Conservation (phyloP, 208 protist species). For the Crithidia sp. region DNA sequence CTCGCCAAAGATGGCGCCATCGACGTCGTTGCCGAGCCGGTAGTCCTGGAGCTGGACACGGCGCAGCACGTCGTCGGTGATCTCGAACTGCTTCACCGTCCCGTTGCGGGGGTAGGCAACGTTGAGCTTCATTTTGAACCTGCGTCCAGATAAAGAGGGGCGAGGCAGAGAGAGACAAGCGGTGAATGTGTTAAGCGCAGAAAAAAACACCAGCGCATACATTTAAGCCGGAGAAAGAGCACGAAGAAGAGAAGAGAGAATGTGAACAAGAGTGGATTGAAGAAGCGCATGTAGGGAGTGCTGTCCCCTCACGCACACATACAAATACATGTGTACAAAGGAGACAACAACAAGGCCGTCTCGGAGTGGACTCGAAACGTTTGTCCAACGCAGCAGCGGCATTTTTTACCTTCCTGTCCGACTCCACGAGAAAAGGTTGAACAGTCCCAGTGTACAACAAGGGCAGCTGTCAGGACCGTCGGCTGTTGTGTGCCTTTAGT, state of each 20-base stretch:
- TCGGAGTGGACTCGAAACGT: too few species aligned
- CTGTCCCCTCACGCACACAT: too few species aligned
- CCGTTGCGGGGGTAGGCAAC: constrained; percentile 89
- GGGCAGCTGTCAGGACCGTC: too few species aligned
- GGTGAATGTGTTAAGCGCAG: neutral
- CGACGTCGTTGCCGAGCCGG: constrained; percentile 85
- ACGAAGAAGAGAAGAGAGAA: constrained; percentile 20
- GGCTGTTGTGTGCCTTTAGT: too few species aligned
- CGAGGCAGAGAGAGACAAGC: neutral
- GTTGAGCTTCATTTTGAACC: constrained; percentile 73
- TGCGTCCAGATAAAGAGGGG: constrained; percentile 25
- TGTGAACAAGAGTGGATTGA: constrained; percentile 4
- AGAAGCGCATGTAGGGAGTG: neutral
- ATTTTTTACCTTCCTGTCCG: too few species aligned
- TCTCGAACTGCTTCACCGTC: constrained; percentile 90
- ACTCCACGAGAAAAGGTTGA: too few species aligned
- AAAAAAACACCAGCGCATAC: constrained; percentile 8
- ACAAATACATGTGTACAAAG: too few species aligned
- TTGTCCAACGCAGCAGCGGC: too few species aligned
- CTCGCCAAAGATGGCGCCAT: constrained; percentile 77
- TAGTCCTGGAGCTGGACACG: constrained; percentile 87
- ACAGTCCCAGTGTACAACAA: too few species aligned
- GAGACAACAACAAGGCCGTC: too few species aligned
- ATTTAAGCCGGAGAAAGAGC: constrained; percentile 10
- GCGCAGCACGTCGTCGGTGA: constrained; percentile 83